A percentile compares a stretch with the other conserved stretches of the same genome.
Conservation (phyloP, 805 yeast genomes). For the Suhomyces prunicola region DNA sequence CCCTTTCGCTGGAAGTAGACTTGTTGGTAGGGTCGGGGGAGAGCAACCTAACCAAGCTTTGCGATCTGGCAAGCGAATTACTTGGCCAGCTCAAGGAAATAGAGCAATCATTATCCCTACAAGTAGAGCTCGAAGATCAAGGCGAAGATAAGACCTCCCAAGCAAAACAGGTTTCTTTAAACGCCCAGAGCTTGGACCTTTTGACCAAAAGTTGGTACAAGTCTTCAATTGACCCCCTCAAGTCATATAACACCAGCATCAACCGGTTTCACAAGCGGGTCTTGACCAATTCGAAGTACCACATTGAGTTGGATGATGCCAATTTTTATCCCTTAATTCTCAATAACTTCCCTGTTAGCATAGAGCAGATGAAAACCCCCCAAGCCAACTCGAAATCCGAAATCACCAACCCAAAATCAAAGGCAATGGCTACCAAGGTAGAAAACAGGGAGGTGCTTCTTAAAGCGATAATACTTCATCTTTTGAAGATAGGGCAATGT, state of each 20-base stretch:
- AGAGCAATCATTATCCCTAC: slow-evolving; percentile 20
- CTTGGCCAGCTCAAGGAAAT: slow-evolving; percentile 21
- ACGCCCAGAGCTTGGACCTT: slow-evolving; percentile 11
- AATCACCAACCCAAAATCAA: not conserved
- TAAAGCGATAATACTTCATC: slow-evolving; percentile 37
- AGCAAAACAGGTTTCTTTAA: not conserved
- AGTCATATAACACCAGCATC: slow-evolving; percentile 33
- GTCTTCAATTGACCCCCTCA: slow-evolving; percentile 28
- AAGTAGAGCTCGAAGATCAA: slow-evolving; percentile 10
- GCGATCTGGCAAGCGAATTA: slow-evolving; percentile 21
- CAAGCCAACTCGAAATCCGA: not conserved
- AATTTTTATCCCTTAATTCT: slow-evolving; percentile 37
- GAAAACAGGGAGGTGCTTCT: slow-evolving; percentile 30
- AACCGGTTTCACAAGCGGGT: slow-evolving; percentile 34
- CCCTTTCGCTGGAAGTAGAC: slow-evolving; percentile 26
- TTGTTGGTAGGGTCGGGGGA: slow-evolving; percentile 22
- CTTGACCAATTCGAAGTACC: slow-evolving; percentile 24
- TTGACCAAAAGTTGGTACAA: slow-evolving; percentile 33
- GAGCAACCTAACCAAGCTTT: slow-evolving; percentile 15
- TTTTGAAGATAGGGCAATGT: slow-evolving; percentile 40
- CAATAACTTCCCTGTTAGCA: slow-evolving; percentile 20
- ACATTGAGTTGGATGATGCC: slow-evolving; percentile 38
- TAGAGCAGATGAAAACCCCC: not conserved
- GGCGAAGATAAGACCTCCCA: not conserved
- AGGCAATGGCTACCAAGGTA: slow-evolving; percentile 10